Conservation (phyloP, 1,284 basidiomycete genomes). For the Golubevia sp. region DNA sequence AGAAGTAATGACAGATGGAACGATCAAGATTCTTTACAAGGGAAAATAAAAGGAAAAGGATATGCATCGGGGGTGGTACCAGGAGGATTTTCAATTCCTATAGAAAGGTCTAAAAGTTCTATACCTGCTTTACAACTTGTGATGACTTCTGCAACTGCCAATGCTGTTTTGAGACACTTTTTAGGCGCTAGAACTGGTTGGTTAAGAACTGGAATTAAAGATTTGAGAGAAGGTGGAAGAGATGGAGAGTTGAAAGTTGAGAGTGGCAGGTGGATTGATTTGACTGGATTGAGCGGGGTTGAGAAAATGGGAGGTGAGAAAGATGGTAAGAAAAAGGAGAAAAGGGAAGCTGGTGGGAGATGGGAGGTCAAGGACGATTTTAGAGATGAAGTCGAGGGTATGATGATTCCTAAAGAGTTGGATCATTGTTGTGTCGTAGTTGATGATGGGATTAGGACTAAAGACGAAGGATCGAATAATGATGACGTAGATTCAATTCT, state of each 20-base stretch:
- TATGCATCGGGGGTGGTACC: not conserved
- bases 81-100: not conserved
- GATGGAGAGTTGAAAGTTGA: no score
- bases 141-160: constrained; percentile 49
- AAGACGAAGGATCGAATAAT: not conserved
- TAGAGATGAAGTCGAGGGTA: not conserved
- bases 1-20: not conserved
- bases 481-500: not conserved
- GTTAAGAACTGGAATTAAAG: constrained; percentile 45
- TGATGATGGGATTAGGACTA: constrained; percentile 25
- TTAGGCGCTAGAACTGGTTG: constrained; percentile 55
- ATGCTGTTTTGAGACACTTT: constrained; percentile 56
- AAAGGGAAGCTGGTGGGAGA: not conserved
- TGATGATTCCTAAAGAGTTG: constrained; percentile 36
- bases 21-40: not conserved
- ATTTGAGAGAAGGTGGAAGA: constrained; percentile 16
- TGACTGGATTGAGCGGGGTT: constrained; percentile 42
- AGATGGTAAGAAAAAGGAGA: not conserved
- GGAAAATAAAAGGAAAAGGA: not conserved
- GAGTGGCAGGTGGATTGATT: constrained; percentile 52
- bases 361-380: not conserved
- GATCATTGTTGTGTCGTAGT: constrained; percentile 50
- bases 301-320: constrained; percentile 4
- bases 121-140: constrained; percentile 46
- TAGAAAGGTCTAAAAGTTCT: not conserved